Conservation (phyloP, 202 grass and related monocot genomes). For the Zoysia matrella region DNA sequence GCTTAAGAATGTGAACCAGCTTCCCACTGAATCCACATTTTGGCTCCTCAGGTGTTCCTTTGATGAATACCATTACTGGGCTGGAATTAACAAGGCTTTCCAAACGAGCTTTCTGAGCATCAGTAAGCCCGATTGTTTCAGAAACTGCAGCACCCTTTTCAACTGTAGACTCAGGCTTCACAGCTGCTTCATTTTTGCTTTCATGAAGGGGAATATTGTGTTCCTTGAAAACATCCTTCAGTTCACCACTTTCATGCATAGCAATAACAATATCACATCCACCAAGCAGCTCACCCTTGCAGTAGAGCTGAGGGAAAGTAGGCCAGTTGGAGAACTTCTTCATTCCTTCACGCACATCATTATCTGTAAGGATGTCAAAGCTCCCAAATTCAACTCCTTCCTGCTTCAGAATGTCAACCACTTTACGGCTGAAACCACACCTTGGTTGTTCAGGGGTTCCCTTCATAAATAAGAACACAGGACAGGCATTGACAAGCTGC, state of each 20-base stretch:
- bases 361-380: constrained; percentile 87
- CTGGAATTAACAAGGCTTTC: constrained; percentile 66
- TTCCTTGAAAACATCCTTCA: constrained; percentile 84
- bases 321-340: constrained; percentile 98
- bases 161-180: constrained; percentile 33
- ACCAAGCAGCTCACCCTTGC: constrained; percentile 86
- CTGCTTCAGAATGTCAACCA: constrained; percentile 78
- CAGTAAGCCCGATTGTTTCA: constrained; percentile 51
- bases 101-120: constrained; percentile 59
- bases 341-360: constrained; percentile 84
- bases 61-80: constrained; percentile 90
- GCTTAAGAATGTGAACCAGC: constrained; percentile 83
- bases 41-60: constrained; percentile 83
- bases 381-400: constrained; percentile 85
- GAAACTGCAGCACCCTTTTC: constrained; percentile 41
- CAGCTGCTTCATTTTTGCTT: constrained; percentile 36
- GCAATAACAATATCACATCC: constrained; percentile 92
- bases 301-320: constrained; percentile 93
- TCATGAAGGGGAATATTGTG: constrained; percentile 61
- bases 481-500: constrained; percentile 81
- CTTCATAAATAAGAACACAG: constrained; percentile 92
- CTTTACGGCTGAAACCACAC: constrained; percentile 90
- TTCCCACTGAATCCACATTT: constrained; percentile 99
- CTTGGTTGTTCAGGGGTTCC: constrained; percentile 81
- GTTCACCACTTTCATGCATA: constrained; percentile 85